A percentile compares a stretch with the other conserved stretches of the same genome.
Conservation (phyloP, 305 asterid genomes). For the Coffea humblotiana region DNA sequence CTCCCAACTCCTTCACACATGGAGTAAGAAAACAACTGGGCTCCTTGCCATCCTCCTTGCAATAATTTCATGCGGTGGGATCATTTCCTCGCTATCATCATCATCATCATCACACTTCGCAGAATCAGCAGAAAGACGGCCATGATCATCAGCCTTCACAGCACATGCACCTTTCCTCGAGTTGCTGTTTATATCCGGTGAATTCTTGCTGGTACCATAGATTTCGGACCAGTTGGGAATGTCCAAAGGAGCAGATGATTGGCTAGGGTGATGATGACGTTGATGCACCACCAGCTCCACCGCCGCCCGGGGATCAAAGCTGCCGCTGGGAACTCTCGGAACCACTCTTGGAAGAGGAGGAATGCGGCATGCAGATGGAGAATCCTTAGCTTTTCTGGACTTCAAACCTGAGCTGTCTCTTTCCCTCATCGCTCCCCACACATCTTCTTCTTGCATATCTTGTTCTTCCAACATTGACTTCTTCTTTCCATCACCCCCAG, state of each 20-base stretch:
- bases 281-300: not conserved
- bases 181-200: not conserved
- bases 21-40: conserved; percentile 24
- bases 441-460: conserved; percentile 54
- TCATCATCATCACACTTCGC: not conserved
- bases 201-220: conserved; percentile 5
- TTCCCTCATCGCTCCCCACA: conserved; percentile 41
- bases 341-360: conserved; percentile 27
- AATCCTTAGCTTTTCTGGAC: conserved; percentile 16
- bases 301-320: not conserved
- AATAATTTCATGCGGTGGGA: conserved; percentile 31
- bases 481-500: conserved; percentile 8
- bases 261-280: not conserved
- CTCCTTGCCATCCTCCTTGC: conserved; percentile 30
- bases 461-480: conserved; percentile 15
- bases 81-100: conserved; percentile 10
- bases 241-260: conserved; percentile 45
- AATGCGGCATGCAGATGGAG: conserved; percentile 33
- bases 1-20: conserved; percentile 40
- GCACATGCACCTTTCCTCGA: not conserved
- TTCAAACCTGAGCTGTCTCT: conserved; percentile 24
- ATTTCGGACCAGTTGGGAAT: conserved; percentile 58
- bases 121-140: not conserved
- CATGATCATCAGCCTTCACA: not conserved
- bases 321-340: conserved; percentile 29